A percentile compares a stretch with the other conserved stretches of the same genome.
Evolutionary conservation across 345 rosid species (phyloP).

Genomic region (Aurinia saxatilis): DNA sequence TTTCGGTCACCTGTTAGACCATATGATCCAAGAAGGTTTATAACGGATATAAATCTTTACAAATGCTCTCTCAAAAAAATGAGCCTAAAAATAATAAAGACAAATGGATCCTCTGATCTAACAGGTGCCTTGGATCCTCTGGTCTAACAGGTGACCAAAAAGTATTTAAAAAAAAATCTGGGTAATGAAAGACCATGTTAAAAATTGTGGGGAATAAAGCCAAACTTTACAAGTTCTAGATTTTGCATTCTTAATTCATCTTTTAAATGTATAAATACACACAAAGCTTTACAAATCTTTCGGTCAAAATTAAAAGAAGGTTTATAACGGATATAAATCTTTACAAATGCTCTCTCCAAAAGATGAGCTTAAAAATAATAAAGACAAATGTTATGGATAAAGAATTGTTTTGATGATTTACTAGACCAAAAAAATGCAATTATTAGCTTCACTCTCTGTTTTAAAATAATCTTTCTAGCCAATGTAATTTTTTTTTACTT

Average conservation of each 20-base stretch:
- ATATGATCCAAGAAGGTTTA: slow-evolving; percentile 26
- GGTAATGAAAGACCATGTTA: too few relatives aligned
- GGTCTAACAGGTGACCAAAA: too few relatives aligned
- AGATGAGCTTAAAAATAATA: slow-evolving; percentile 20
- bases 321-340: too few relatives aligned
- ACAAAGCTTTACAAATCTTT: too few relatives aligned
- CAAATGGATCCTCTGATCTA: too few relatives aligned
- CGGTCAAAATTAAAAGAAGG: too few relatives aligned
- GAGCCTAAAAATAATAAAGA: slow-evolving; percentile 15
- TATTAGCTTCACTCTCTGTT: background rate
- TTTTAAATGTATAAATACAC: too few relatives aligned
- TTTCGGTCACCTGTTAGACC: slow-evolving; percentile 11
- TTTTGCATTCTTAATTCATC: too few relatives aligned
- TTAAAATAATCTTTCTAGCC: background rate
- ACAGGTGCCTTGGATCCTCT: too few relatives aligned
- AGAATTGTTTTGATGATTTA: slow-evolving; percentile 7
- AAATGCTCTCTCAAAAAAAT: slow-evolving; percentile 19
- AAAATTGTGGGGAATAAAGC: too few relatives aligned
- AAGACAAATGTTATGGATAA: background rate
- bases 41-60: slow-evolving; percentile 10
- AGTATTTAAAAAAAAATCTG: too few relatives aligned
- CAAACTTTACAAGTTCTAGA: too few relatives aligned
- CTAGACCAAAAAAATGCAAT: background rate
- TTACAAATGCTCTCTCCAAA: slow-evolving; percentile 12
- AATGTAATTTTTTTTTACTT: background rate